These are phyloP conservation scores for Passiflora organensis DNA, from an alignment of 345 rosid species.

Conservation along the genomic window DNA sequence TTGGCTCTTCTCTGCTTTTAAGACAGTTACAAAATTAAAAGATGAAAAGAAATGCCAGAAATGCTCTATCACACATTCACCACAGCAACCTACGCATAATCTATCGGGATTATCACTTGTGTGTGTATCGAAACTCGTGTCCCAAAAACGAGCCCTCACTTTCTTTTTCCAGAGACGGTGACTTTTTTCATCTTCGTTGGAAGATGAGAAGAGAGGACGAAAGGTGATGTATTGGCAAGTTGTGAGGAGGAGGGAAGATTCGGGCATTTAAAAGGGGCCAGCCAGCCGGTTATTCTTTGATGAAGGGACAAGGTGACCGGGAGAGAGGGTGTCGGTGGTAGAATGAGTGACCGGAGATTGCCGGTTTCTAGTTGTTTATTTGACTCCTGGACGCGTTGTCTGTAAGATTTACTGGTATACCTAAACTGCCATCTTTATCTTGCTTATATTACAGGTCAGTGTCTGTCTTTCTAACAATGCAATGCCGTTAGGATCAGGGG, in stretches of 20 bases:
- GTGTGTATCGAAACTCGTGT: no score
- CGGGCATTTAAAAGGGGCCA: conserved; percentile 21
- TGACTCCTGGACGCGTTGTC: conserved; percentile 6
- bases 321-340: conserved; percentile 30
- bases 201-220: not conserved
- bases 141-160: not conserved
- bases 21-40: not conserved
- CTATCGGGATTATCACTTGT: conserved; percentile 4
- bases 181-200: not conserved
- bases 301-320: no score
- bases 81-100: no score
- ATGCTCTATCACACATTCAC: no score
- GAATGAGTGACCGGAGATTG: conserved; percentile 14
- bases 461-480: not conserved
- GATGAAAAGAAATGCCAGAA: no score
- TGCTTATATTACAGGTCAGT: conserved; percentile 8
- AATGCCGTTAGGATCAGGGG: not conserved
- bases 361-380: conserved; percentile 20
- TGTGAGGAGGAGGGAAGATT: conserved; percentile 21
- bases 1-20: conserved; percentile 1
- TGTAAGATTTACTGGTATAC: conserved; percentile 18
- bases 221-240: not conserved
- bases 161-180: not conserved
- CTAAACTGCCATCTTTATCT: conserved; percentile 20
- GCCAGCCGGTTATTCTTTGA: no score